Evolutionary conservation across 345 rosid species (phyloP).

Genomic region (Eucalyptus globulus): DNA sequence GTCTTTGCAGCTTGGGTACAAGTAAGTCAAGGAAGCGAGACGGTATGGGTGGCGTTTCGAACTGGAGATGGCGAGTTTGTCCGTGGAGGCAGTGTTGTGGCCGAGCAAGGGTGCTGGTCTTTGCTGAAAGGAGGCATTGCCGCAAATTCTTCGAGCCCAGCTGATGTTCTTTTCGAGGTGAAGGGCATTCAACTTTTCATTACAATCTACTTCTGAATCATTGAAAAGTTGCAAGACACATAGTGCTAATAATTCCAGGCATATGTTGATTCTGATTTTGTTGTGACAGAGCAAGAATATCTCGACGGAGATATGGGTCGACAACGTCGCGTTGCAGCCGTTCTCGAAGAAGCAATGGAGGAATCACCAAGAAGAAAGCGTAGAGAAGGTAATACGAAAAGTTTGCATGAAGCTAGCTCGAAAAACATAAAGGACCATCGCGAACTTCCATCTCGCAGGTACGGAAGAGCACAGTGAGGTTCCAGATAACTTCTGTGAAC

Average conservation of each 20-base stretch:
- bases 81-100: slow-evolving; percentile 28
- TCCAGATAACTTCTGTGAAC: slow-evolving; percentile 32
- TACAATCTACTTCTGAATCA: background rate
- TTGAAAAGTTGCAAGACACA: background rate
- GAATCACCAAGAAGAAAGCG: slow-evolving; percentile 42
- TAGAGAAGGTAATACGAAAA: slow-evolving; percentile 24
- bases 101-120: slow-evolving; percentile 68
- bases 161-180: slow-evolving; percentile 52
- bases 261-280: background rate
- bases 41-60: slow-evolving; percentile 30
- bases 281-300: slow-evolving; percentile 28
- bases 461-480: slow-evolving; percentile 46
- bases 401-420: background rate
- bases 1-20: slow-evolving; percentile 52
- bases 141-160: slow-evolving; percentile 33
- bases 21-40: slow-evolving; percentile 19
- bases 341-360: slow-evolving; percentile 62
- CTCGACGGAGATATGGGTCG: slow-evolving; percentile 35
- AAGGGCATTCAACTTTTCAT: background rate
- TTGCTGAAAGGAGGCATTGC: slow-evolving; percentile 61
- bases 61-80: slow-evolving; percentile 16
- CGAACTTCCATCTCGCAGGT: slow-evolving; percentile 12
- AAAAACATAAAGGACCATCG: background rate
- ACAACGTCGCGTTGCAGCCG: slow-evolving; percentile 36
- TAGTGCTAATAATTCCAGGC: background rate